Percentiles rank a stretch among this genome's conserved stretches.
Evolutionary conservation across 345 rosid genomes (phyloP).

Genomic region (Camelina neglecta): DNA sequence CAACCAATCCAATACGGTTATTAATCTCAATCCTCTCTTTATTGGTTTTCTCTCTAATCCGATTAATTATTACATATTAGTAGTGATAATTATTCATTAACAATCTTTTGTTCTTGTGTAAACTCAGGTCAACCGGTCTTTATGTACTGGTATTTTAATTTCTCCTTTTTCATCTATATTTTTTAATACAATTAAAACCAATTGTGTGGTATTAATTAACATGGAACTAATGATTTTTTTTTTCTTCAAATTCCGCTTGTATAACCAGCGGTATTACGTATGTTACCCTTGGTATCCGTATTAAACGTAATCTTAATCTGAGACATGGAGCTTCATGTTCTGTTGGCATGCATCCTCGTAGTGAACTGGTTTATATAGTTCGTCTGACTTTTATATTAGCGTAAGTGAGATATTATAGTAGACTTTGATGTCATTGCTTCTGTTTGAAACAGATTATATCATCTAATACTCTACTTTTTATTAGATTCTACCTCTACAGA

Average conservation of each 20-base stretch:
- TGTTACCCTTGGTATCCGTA: background rate
- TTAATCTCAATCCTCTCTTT: background rate
- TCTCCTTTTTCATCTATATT: slow-evolving; percentile 14
- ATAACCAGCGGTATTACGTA: background rate
- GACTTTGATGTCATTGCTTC: slow-evolving; percentile 23
- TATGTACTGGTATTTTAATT: slow-evolving; percentile 9
- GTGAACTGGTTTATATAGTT: background rate
- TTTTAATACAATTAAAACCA: background rate
- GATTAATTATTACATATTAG: background rate
- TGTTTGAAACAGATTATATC: background rate
- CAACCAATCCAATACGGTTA: slow-evolving; percentile 25
- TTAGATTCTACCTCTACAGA: slow-evolving; percentile 3
- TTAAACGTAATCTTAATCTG: background rate
- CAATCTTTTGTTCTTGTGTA: background rate
- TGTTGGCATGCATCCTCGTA: background rate
- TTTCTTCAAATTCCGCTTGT: background rate
- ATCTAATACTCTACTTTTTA: background rate
- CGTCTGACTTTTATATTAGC: background rate
- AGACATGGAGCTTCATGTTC: slow-evolving; percentile 17
- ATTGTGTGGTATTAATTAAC: background rate
- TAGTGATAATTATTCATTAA: background rate
- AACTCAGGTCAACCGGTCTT: slow-evolving; percentile 6
- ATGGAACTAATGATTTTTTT: background rate
- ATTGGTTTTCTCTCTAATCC: background rate
- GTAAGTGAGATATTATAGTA: background rate